Base-by-base conservation (phyloP, 371 early-diverging fungal genomes). In the Rhizopus delemar region DNA sequence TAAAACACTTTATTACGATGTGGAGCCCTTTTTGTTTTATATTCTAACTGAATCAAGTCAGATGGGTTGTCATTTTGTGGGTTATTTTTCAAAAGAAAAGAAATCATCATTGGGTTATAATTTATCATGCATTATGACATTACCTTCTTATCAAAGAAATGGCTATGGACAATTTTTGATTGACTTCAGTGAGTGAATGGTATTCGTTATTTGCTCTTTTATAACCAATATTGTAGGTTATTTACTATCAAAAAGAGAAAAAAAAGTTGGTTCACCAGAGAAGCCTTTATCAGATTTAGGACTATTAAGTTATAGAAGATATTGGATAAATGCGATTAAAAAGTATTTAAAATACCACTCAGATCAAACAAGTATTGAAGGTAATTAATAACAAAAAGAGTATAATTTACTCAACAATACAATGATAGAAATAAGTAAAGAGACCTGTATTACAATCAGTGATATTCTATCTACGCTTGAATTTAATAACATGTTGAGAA, bases 1-100 rank as follows among this genome's bases (percentile, higher is more conserved):
- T 74, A 99, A 99, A 73, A 99, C 99, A 1, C 82, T 99, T 29
- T 99, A 97, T 70, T 99, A 99, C 69, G 99, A 99, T 66, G 97
- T 99, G 15, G 98, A 99, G 63, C 98, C 99, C 0, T 99, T 99
- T 71, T 71, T 99, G 56, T 99, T 99, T 65, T 99, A 99, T 72
- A 83, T 99, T 36, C 83, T 99, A 83, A 91, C 92, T 8, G 86
- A 90, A 62, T 75, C 73, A 9, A 93, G 94, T 52, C 82, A 85
- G 4, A 35, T 71, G 8, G 97, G 96, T 1, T 92, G 88, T 66
- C 95, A 97, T 64, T 90, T 99, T 69, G 93, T 99, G 4, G 99
- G 99, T 2, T 99, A 99, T 67, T 99, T 99, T 78, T 97, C 97
- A 31, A 99, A 99, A 80, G 91, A 83, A 75, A 57, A 54, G 41